Evolutionary conservation across 805 yeast genomes (phyloP), one percentile per base, ranked within the genome.

Genomic region (Blastobotrys americana): DNA sequence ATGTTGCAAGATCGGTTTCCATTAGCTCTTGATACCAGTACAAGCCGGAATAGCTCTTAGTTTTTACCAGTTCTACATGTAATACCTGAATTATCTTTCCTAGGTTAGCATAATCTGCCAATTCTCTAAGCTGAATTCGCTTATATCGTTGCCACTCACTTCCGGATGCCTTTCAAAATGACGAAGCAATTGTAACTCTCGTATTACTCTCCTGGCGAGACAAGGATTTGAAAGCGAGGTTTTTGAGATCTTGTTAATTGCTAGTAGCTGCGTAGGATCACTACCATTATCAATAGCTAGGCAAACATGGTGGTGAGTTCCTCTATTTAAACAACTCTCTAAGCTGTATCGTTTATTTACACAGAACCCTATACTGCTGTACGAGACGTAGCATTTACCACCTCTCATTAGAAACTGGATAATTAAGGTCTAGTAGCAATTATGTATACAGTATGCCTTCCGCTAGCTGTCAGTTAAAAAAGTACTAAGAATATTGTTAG

Each of bases 1-100:
- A 88, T 46, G 77, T 69, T 1, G 89, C 82, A 50, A 89, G 69
- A 61, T 89, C 97, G 57, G 75, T 81, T 54, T 85, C 95, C 55
- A 84, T 77, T 46, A 84, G 68, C 58, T 89, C 97, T 61, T 88
- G 95, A 59, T 80, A 82, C 59, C 96, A 84, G 59, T 89, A 89
- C 21, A 89, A 70, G 0, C 97, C 97, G 48, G 84, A 90, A 60
- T 73, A 86, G 0, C 90, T 90, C 44, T 71, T 68, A 21, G 69
- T 65, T 37, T 72, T 66, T 13, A 85, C 78, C 20, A 87, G 65
- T 56, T 87, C 96, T 35, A 84, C 69, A 55, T 88, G 94, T 17
- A 84, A 62, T 42, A 89, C 67, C 34, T 75, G 74, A 18, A 88
- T 78, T 37, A 89, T 84, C 76, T 71, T 8, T n/a, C n/a, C n/a